Conservation (phyloP, 306 rosid species). For the Vigna angularis region DNA sequence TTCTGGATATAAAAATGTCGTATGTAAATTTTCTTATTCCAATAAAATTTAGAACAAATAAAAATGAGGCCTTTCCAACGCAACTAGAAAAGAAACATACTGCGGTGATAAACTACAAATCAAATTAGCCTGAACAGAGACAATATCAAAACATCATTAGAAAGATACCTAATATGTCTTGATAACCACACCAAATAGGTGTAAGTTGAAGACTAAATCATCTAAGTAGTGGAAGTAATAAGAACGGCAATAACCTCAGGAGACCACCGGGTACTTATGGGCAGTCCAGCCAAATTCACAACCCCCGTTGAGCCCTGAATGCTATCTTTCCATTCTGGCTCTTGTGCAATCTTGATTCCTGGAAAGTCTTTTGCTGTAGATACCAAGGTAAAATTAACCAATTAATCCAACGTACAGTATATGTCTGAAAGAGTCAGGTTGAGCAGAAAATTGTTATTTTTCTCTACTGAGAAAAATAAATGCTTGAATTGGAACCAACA, state of each 20-base stretch:
- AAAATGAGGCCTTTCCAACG: slow-evolving; percentile 20
- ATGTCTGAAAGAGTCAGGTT: slow-evolving; percentile 25
- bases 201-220: slow-evolving; percentile 11
- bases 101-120: neutral
- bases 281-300: slow-evolving; percentile 95
- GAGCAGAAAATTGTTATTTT: neutral
- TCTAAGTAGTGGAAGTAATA: slow-evolving; percentile 31
- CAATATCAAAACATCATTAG: slow-evolving; percentile 11
- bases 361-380: slow-evolving; percentile 83
- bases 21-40: slow-evolving; percentile 6
- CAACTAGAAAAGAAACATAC: slow-evolving; percentile 12
- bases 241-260: slow-evolving; percentile 68
- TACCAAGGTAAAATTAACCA: slow-evolving; percentile 41
- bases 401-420: slow-evolving; percentile 25
- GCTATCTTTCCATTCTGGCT: slow-evolving; percentile 83
- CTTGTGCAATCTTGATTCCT: slow-evolving; percentile 82
- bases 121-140: slow-evolving; percentile 12
- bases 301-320: slow-evolving; percentile 84
- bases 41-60: neutral
- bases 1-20: neutral
- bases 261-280: slow-evolving; percentile 97
- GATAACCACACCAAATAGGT: slow-evolving; percentile 3
- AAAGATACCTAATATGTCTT: slow-evolving; percentile 19
- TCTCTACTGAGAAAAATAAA: slow-evolving; percentile 30
- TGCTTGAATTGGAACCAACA: slow-evolving; percentile 19